Evolutionary conservation across 257 asterid species (phyloP).

Genomic region (Galeopsis tetrahit): DNA sequence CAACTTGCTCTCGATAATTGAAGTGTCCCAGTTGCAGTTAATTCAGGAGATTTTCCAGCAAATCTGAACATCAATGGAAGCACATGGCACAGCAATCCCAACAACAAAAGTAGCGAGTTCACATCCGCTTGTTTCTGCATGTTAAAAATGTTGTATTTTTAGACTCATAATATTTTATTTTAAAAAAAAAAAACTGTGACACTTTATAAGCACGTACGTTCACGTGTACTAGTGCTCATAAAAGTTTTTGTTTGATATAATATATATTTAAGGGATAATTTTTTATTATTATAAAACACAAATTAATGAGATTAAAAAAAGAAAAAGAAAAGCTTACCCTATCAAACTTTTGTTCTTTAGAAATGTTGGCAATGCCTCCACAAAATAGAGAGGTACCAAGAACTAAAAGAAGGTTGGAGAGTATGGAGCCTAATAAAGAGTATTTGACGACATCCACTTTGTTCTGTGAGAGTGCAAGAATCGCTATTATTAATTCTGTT

Average conservation of each 20-base stretch:
- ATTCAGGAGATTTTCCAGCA: slow-evolving; percentile 36
- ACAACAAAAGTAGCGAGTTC: slow-evolving; percentile 60
- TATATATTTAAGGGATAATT: too few species aligned
- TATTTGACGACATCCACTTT: slow-evolving; percentile 81
- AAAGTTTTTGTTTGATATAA: too few species aligned
- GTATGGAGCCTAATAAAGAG: slow-evolving; percentile 79
- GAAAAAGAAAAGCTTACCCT: slow-evolving; percentile 45
- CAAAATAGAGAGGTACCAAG: slow-evolving; percentile 86
- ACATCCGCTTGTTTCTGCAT: slow-evolving; percentile 88
- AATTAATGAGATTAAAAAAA: background rate
- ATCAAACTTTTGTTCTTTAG: slow-evolving; percentile 64
- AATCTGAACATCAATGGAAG: slow-evolving; percentile 66
- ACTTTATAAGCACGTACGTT: too few species aligned
- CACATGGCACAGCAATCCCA: slow-evolving; percentile 70
- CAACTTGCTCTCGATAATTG: slow-evolving; percentile 72
- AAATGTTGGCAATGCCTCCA: slow-evolving; percentile 68
- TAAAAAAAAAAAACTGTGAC: too few species aligned
- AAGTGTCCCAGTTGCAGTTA: slow-evolving; percentile 44
- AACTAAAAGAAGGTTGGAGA: slow-evolving; percentile 84
- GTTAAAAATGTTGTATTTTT: too few species aligned
- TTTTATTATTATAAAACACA: too few species aligned
- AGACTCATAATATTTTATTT: too few species aligned
- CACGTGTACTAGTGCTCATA: too few species aligned
- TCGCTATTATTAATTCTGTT: slow-evolving; percentile 80
- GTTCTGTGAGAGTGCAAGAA: slow-evolving; percentile 61